Percentiles rank a stretch among this genome's conserved stretches.
phyloP scores from a whole-genome alignment of 306 rosid genomes.

The Prunus campanulata region DNA sequence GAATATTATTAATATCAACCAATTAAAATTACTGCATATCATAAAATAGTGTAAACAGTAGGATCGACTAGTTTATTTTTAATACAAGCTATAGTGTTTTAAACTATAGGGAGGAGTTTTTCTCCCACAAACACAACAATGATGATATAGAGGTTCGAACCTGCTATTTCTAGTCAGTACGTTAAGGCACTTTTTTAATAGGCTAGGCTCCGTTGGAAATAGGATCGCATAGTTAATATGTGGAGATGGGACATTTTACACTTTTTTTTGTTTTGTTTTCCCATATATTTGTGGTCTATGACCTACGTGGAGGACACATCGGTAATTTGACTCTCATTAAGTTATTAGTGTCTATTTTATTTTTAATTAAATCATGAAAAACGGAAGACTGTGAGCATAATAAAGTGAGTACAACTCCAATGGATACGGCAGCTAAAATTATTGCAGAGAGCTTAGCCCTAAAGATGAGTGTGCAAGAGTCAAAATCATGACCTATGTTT shows the following conservation, averaged over 20 bases:
- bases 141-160: no score
- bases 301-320: no score
- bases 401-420: background rate
- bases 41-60: no score
- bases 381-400: background rate
- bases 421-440: background rate
- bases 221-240: background rate
- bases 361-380: no score
- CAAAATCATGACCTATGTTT: constrained; percentile 4
- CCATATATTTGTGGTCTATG: background rate
- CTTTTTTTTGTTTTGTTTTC: background rate
- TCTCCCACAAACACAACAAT: no score
- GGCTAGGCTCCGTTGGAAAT: accelerated
- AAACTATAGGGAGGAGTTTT: accelerated
- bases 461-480: background rate
- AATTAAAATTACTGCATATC: no score
- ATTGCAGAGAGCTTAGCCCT: constrained; percentile 4
- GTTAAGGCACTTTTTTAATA: accelerated
- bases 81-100: no score
- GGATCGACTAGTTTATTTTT: no score
- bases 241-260: background rate
- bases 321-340: no score
- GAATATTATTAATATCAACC: no score
- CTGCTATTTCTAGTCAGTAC: accelerated
- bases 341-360: no score